Conservation (phyloP, 2,329 filamentous ascomycete species). For the Colletotrichum godetiae region DNA sequence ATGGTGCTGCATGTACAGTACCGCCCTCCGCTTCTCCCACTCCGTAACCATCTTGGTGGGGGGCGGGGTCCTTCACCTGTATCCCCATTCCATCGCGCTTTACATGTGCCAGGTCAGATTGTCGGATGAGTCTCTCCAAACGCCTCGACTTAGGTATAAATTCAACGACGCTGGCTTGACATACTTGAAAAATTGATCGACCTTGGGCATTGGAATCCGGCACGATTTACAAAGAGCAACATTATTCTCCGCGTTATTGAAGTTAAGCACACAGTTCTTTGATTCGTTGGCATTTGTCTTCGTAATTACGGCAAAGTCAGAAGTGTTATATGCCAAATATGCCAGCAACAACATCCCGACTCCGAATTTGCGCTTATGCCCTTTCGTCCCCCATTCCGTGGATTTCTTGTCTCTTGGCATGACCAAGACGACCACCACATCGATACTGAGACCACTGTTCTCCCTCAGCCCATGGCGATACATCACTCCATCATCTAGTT, state of each 20-base stretch:
- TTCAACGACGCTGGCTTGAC: no score
- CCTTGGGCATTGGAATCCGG: no score
- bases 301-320: background rate
- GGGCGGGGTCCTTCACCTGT: no score
- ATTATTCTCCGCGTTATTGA: background rate
- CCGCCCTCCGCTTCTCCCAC: no score
- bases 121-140: no score
- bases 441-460: background rate
- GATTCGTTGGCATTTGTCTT: background rate
- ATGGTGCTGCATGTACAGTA: no score
- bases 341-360: background rate
- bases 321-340: background rate
- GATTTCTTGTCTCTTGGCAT: background rate
- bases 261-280: background rate
- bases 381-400: background rate
- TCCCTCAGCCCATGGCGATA: background rate
- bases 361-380: background rate
- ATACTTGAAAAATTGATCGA: no score
- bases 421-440: background rate
- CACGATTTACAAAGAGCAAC: no score
- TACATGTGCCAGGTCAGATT: no score
- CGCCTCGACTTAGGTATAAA: no score
- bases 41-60: no score
- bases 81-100: no score
- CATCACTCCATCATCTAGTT: conserved; percentile 55